Base-by-base conservation (phyloP, 2,329 filamentous ascomycete genomes). In the Hypoxylon sp. region DNA sequence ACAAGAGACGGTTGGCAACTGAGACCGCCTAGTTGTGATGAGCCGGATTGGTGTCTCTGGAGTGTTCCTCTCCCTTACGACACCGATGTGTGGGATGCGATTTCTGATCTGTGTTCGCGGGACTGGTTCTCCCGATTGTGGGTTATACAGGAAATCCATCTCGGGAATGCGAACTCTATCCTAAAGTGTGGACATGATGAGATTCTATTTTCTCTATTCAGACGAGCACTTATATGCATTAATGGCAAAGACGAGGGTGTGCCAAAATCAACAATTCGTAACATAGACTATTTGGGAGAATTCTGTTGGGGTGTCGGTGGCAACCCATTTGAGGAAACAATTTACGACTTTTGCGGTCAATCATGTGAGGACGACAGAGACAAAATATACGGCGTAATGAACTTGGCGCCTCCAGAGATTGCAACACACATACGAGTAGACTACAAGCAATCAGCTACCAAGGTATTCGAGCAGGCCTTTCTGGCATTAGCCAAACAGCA, bases 121-220 rank as follows among this genome's bases (percentile, higher is more conserved):
- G 17, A 7, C 10, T 74, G 64, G 61, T 64, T 71, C 17, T 1
- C 1, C 2, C 66, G 70, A 10, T 27, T 75, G 8, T 74, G 71
- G 72, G 37, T 74, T 14, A 42, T 73, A 17, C 72, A 75, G 37
- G 72, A 74, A 22, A 66, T 75, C 17, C 62, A 69, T 2, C 48
- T 70, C n/a, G 71, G 59, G 5, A 62, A 22, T 49, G 14, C 22
- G 1, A 20, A 46, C 7, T 64, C 73, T 2, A 22, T 73, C 17
- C 3, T 74, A 0, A 22, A 66, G n/a, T 74, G 69, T 25, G 72
- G 73, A 0, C 11, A 42, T 27, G 63, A 66, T n/a, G 69, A 69
- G 27, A 62, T 72, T 13, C 42, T 33, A 0, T 74, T 68, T 71
- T 11, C 35, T 3, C 30, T 42, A 1, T 73, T 74, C 48, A 63